Percentiles rank a stretch among this genome's conserved stretches.
phyloP scores from a whole-genome alignment of 2,329 filamentous ascomycete genomes.

The Phoma sp. region DNA sequence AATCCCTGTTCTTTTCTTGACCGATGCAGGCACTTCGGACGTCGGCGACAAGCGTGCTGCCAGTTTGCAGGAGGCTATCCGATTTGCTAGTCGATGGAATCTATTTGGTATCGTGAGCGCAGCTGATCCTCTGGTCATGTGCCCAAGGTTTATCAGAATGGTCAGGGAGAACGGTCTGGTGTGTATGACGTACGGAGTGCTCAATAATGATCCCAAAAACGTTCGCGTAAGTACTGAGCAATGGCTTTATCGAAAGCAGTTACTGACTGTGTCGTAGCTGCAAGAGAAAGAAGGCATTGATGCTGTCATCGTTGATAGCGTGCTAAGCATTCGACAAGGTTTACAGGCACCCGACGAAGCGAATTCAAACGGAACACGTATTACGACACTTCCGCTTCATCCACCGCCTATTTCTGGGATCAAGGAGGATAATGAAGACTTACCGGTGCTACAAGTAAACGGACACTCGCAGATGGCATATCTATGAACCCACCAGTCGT shows the following conservation, averaged over 20 bases:
- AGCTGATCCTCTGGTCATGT: constrained; percentile 87
- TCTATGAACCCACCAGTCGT: not conserved
- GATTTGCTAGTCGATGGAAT: constrained; percentile 95
- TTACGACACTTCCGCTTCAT: constrained; percentile 1
- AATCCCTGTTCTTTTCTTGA: constrained; percentile 93
- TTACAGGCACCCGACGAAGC: constrained; percentile 61
- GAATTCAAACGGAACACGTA: not conserved
- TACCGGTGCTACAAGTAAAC: constrained; percentile 7
- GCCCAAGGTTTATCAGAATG: constrained; percentile 85
- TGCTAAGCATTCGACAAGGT: constrained; percentile 89
- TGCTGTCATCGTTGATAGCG: constrained; percentile 95
- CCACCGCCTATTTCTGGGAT: constrained; percentile 5
- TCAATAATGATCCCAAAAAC: constrained; percentile 87
- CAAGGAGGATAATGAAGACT: constrained; percentile 1
- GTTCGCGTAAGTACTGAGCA: constrained; percentile 70
- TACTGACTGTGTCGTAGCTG: constrained; percentile 58
- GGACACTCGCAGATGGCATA: not conserved
- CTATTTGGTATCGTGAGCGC: constrained; percentile 87
- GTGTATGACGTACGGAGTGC: constrained; percentile 89
- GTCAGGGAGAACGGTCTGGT: constrained; percentile 94
- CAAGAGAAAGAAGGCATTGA: constrained; percentile 97
- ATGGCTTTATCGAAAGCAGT: not conserved
- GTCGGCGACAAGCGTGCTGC: constrained; percentile 90
- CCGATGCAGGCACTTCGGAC: constrained; percentile 79
- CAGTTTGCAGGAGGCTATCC: constrained; percentile 91